phyloP scores from a whole-genome alignment of 768 basidiomycete genomes.

The Auriscalpium microsporum region DNA sequence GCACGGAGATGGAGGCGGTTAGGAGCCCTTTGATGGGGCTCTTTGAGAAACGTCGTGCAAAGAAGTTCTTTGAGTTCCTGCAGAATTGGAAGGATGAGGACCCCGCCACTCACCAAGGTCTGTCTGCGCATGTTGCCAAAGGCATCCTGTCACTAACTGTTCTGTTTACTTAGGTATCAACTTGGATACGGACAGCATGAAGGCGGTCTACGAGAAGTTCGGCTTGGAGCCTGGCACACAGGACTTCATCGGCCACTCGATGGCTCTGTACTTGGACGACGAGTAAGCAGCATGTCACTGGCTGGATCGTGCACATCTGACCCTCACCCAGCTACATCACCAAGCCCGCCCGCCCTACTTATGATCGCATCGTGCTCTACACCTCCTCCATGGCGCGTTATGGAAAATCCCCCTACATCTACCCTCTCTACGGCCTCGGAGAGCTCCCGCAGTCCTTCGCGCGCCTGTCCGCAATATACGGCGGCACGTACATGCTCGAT shows the following conservation, averaged over 20 bases:
- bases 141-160: not conserved
- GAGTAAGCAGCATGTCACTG: slow-evolving; percentile 52
- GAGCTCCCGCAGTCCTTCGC: slow-evolving; percentile 99
- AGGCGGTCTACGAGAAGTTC: slow-evolving; percentile 91
- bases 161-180: slow-evolving; percentile 51
- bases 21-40: slow-evolving; percentile 96
- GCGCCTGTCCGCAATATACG: slow-evolving; percentile 95
- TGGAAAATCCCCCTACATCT: slow-evolving; percentile 99
- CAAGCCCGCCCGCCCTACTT: slow-evolving; percentile 82
- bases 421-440: slow-evolving; percentile 96
- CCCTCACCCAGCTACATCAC: slow-evolving; percentile 67
- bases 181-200: slow-evolving; percentile 89
- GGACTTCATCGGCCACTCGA: slow-evolving; percentile 98
- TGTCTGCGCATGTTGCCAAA: too few relatives aligned
- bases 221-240: slow-evolving; percentile 95
- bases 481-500: slow-evolving; percentile 99
- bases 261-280: slow-evolving; percentile 97
- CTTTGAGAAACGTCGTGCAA: slow-evolving; percentile 95
- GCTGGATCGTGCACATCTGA: not conserved
- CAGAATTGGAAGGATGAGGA: slow-evolving; percentile 95
- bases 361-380: slow-evolving; percentile 94
- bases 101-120: slow-evolving; percentile 93
- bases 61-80: slow-evolving; percentile 97
- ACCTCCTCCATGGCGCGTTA: slow-evolving; percentile 98
- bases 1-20: slow-evolving; percentile 95